phyloP scores from a whole-genome alignment of 129 eudicot genomes.

The Centella asiatica region DNA sequence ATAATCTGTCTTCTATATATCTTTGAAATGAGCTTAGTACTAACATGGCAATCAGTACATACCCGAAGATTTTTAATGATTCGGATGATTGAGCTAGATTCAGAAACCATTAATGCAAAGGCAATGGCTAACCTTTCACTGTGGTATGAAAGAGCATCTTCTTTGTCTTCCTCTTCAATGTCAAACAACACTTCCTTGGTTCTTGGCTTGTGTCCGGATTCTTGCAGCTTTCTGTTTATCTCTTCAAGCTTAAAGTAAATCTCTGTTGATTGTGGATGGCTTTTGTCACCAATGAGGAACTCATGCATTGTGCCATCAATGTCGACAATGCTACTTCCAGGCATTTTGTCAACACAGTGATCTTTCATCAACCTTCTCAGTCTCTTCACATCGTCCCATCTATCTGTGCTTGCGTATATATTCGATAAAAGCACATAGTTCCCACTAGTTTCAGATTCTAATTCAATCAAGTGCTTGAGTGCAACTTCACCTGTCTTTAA shows the following conservation, averaged over 20 bases:
- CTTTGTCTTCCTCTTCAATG: slow-evolving; percentile 38
- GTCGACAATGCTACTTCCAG: slow-evolving; percentile 50
- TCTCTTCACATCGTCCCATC: slow-evolving; percentile 57
- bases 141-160: slow-evolving; percentile 27
- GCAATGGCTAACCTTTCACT: slow-evolving; percentile 34
- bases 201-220: slow-evolving; percentile 26
- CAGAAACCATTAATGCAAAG: slow-evolving; percentile 22
- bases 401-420: slow-evolving; percentile 35
- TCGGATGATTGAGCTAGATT: slow-evolving; percentile 14
- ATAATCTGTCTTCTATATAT: slow-evolving; percentile 9
- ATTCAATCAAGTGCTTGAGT: slow-evolving; percentile 35
- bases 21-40: slow-evolving; percentile 21
- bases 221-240: slow-evolving; percentile 33
- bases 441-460: slow-evolving; percentile 65
- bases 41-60: slow-evolving; percentile 26
- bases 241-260: slow-evolving; percentile 48
- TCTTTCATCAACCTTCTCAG: slow-evolving; percentile 53
- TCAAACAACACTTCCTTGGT: slow-evolving; percentile 35
- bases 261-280: slow-evolving; percentile 32
- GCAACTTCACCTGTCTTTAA: slow-evolving; percentile 49
- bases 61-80: slow-evolving; percentile 31
- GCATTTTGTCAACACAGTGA: slow-evolving; percentile 36
- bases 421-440: slow-evolving; percentile 68
- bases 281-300: slow-evolving; percentile 49
- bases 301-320: slow-evolving; percentile 48